Evolutionary conservation across 495 filamentous ascomycete genomes (phyloP).

Genomic region (Tuber melanosporum): DNA sequence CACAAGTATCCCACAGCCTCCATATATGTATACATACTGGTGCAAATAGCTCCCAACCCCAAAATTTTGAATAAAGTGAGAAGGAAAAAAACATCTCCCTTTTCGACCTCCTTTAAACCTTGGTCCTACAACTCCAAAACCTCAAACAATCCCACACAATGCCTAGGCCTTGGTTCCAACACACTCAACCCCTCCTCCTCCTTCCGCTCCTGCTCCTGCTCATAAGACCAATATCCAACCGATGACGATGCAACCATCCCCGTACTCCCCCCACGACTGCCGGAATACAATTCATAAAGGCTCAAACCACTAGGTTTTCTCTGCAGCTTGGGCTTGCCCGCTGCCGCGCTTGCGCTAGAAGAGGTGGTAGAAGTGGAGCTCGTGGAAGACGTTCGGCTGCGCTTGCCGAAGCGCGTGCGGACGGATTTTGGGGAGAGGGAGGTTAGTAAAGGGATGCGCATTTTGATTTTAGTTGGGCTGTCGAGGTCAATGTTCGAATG

Average conservation of each 20-base stretch:
- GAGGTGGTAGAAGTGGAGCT: background rate
- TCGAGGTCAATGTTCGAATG: background rate
- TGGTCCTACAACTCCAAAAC: conserved; percentile 5
- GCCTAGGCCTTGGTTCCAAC: conserved; percentile 15
- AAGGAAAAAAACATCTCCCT: background rate
- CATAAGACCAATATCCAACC: background rate
- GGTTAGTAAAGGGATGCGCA: conserved; percentile 15
- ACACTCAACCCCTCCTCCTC: conserved; percentile 7
- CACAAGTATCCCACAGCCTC: background rate
- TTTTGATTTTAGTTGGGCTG: background rate
- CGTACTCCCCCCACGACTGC: background rate
- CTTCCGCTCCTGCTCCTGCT: background rate
- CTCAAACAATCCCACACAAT: conserved; percentile 16
- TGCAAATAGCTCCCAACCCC: background rate
- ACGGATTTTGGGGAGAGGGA: conserved; percentile 18
- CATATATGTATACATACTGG: background rate
- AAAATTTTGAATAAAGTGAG: background rate
- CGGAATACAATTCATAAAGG: conserved; percentile 9
- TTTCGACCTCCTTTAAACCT: background rate
- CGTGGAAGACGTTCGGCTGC: conserved; percentile 5
- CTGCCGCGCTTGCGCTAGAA: background rate
- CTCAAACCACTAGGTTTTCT: conserved; percentile 1
- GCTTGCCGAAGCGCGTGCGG: conserved; percentile 7
- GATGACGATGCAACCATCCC: background rate
- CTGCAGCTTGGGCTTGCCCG: background rate